Evolutionary conservation across 2,329 filamentous ascomycete species (phyloP).

Genomic region (Pseudocercospora cruenta): DNA sequence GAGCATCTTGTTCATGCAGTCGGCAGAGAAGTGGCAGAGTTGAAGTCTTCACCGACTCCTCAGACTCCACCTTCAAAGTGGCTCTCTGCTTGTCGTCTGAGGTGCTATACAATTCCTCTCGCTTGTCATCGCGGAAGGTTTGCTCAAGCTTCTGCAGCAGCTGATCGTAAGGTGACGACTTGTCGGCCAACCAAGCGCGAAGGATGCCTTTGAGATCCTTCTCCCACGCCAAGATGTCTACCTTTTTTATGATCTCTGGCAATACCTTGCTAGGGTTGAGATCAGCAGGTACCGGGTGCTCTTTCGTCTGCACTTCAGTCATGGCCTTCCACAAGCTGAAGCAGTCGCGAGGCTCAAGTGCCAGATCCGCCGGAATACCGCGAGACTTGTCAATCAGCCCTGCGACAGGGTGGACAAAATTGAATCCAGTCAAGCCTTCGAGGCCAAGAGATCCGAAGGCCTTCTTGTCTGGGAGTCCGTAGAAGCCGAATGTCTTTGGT

Average conservation of each 20-base stretch:
- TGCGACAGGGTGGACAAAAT: constrained; percentile 68
- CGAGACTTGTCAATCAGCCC: constrained; percentile 64
- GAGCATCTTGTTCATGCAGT: constrained; percentile 64
- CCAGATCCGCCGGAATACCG: constrained; percentile 69
- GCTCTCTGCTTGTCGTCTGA: constrained; percentile 12
- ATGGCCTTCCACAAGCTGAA: constrained; percentile 67
- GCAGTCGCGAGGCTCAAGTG: constrained; percentile 72
- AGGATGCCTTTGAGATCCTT: constrained; percentile 62
- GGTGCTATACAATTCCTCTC: constrained; percentile 32
- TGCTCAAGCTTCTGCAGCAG: constrained; percentile 55
- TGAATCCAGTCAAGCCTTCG: constrained; percentile 55
- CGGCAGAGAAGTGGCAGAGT: constrained; percentile 63
- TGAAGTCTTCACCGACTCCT: constrained; percentile 45
- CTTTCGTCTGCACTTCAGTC: constrained; percentile 57
- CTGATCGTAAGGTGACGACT: constrained; percentile 55
- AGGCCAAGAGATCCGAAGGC: constrained; percentile 51
- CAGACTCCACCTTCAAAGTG: constrained; percentile 15
- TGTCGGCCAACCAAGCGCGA: constrained; percentile 62
- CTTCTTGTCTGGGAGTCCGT: constrained; percentile 53
- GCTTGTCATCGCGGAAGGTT: constrained; percentile 30
- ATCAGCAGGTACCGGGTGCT: constrained; percentile 48
- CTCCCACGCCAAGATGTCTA: constrained; percentile 70
- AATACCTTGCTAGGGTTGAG: constrained; percentile 57
- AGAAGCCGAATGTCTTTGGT: constrained; percentile 53
- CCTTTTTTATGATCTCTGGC: constrained; percentile 62